Conservation (phyloP, 2,329 filamentous ascomycete species). For the Nemania sp. region DNA sequence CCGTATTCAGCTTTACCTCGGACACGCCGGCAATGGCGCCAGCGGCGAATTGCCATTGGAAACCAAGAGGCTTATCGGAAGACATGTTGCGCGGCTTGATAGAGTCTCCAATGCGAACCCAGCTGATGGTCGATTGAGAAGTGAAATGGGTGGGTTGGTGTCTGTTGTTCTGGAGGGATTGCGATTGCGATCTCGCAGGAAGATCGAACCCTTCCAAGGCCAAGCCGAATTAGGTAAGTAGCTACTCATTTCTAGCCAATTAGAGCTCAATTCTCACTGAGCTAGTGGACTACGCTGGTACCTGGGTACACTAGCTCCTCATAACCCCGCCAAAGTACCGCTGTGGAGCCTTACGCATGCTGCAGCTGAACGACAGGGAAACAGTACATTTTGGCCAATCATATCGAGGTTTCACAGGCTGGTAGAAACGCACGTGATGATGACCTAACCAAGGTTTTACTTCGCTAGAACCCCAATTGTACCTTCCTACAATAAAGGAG, state of each 20-base stretch:
- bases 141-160: slow-evolving; percentile 11
- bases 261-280: no score
- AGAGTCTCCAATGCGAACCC: slow-evolving; percentile 21
- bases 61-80: slow-evolving; percentile 33
- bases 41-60: slow-evolving; percentile 43
- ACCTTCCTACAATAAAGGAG: no score
- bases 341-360: no score
- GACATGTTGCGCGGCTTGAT: slow-evolving; percentile 23
- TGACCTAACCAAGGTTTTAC: no score
- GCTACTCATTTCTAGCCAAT: no score
- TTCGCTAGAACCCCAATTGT: no score
- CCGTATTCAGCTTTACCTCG: slow-evolving; percentile 68
- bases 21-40: slow-evolving; percentile 96
- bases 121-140: slow-evolving; percentile 24
- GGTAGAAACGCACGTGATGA: no score
- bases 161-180: no score
- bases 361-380: background rate
- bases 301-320: no score
- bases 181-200: slow-evolving; percentile 13
- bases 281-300: no score
- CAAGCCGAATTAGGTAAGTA: no score
- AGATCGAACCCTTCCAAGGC: background rate
- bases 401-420: background rate
- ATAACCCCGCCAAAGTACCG: no score
- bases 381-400: slow-evolving; percentile 3